Evolutionary conservation across 306 rosid genomes (phyloP), one percentile per base, ranked within the genome.

Genomic region (Cucumis melo): DNA sequence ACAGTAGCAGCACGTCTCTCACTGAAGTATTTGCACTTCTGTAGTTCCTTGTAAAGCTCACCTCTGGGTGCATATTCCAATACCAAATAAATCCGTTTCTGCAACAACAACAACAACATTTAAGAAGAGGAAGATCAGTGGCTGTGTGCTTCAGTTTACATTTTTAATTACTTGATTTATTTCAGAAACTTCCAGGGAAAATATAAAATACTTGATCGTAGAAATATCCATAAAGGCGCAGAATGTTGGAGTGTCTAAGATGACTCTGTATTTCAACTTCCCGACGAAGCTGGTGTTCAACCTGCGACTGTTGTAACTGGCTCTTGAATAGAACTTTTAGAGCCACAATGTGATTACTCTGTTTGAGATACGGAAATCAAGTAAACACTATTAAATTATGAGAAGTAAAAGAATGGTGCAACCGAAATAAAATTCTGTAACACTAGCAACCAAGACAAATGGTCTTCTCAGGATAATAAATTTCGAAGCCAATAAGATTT

Each of bases 1-100:
- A 95, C 99, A 42, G 99, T 95, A 70, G 99, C 99, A 60, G 98
- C 93, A 66, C 99, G 99, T 76, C 98, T 88, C 90, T 95, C 99
- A 67, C 99, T 89, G 81, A 95, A 95, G 84, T 92, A 95, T 79
- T 95, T 90, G 87, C 98, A 92, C 83, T 88, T 89, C 80, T 95
- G 99, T 53, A 95, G 84, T 82, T 95, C 98, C 85, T 95, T 95
- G 89, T 95, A 95, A 27, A 95, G 96, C 87, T 95, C 99, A 32
- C 99, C 99, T 88, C 88, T 95, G 80, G 99, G 86, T 2, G 99
- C 99, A 82, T 95, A 92, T 87, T 95, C 99, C 78, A 95, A 83
- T 74, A 91, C 91, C 90, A 95, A 84, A 81, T 95, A 95, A 64
- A 95, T 97, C 76, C 99, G 85, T 82, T 92, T 92, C 99, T 95